phyloP scores from a whole-genome alignment of 495 filamentous ascomycete species.

The Friedmanniomyces simplex region DNA sequence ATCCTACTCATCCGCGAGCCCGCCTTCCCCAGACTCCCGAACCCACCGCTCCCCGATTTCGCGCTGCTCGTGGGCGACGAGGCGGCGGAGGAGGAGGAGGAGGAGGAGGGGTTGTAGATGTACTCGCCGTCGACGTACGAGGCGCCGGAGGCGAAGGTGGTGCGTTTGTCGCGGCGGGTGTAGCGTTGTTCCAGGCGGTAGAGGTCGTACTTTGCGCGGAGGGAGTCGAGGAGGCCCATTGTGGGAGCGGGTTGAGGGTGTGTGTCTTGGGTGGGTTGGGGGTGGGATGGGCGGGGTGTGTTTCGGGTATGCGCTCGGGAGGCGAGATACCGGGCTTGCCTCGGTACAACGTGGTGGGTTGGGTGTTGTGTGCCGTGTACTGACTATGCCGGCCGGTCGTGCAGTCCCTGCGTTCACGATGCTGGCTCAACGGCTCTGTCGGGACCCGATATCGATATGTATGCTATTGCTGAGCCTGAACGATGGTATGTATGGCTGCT shows the following conservation, averaged over 20 bases:
- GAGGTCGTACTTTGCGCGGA: conserved; percentile 61
- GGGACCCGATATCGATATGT: background rate
- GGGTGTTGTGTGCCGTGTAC: too few relatives aligned
- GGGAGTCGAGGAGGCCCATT: conserved; percentile 21
- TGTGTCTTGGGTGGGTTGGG: background rate
- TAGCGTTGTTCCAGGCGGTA: conserved; percentile 90
- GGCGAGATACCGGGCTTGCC: too few relatives aligned
- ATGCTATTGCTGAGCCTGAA: background rate
- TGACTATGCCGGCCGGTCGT: background rate
- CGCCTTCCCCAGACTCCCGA: background rate
- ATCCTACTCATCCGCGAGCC: background rate
- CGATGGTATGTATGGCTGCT: background rate
- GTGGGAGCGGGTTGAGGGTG: background rate
- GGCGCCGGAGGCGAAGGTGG: conserved; percentile 73
- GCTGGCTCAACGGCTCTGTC: background rate
- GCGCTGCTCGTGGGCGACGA: conserved; percentile 8
- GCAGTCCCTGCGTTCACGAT: background rate
- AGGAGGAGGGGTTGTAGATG: conserved; percentile 43
- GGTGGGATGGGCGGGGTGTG: background rate
- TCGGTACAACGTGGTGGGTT: too few relatives aligned
- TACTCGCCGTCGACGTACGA: conserved; percentile 91
- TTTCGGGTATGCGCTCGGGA: too few relatives aligned
- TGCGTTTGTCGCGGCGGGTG: conserved; percentile 75
- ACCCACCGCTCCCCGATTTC: conserved; percentile 4
- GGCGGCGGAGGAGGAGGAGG: too few relatives aligned